phyloP scores from a whole-genome alignment of 768 basidiomycete genomes.

The Pisolithus tinctorius region DNA sequence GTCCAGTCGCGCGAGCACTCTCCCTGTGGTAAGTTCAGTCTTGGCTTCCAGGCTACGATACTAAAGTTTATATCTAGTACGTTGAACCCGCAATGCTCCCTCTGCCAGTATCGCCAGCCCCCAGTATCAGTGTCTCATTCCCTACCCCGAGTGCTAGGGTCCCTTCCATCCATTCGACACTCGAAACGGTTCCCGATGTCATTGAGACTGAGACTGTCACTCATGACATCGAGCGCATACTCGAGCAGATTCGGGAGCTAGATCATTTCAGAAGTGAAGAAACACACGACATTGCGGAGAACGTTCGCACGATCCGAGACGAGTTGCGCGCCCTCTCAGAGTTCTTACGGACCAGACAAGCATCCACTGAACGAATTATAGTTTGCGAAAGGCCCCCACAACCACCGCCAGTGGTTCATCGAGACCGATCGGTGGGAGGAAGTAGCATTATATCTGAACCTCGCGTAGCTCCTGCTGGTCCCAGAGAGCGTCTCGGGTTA shows the following conservation, averaged over 20 bases:
- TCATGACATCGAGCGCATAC: constrained; percentile 44
- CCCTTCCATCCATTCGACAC: constrained; percentile 42
- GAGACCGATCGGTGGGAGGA: constrained; percentile 41
- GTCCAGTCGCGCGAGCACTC: constrained; percentile 32
- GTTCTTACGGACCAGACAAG: constrained; percentile 39
- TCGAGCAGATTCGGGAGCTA: constrained; percentile 55
- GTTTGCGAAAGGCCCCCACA: constrained; percentile 5
- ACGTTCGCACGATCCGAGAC: constrained; percentile 63
- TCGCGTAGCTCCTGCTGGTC: constrained; percentile 19
- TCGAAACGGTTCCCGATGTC: constrained; percentile 38
- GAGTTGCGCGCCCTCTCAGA: constrained; percentile 61
- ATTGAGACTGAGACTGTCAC: constrained; percentile 40
- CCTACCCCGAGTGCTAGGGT: constrained; percentile 40
- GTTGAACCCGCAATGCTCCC: constrained; percentile 27
- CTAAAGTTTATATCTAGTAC: constrained; percentile 14
- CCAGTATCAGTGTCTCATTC: constrained; percentile 41
- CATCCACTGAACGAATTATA: constrained; percentile 10
- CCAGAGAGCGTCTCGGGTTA: constrained; percentile 16
- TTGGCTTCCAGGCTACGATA: neutral
- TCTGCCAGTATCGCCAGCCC: constrained; percentile 25
- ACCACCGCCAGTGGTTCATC: constrained; percentile 13
- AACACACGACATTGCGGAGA: constrained; percentile 54
- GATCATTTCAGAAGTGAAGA: constrained; percentile 60
- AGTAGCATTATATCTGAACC: constrained; percentile 33
- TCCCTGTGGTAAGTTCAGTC: constrained; percentile 29